These are phyloP conservation scores for Boletus subparvulus DNA, from an alignment of 768 basidiomycete species.

Conservation along the genomic window DNA sequence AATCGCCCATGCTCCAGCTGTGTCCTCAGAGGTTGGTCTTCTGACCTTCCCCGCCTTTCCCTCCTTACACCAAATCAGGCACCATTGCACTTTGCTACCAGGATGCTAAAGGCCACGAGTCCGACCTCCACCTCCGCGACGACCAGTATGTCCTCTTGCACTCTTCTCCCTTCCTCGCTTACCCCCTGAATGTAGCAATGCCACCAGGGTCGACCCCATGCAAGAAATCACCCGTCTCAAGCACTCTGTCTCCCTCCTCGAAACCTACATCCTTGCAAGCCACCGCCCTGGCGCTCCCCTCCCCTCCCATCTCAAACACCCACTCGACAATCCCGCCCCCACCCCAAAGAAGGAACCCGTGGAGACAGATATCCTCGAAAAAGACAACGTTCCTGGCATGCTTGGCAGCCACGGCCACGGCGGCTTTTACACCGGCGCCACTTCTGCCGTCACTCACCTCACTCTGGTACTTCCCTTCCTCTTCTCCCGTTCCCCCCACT, in stretches of 20 bases:
- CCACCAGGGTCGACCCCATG: constrained; percentile 37
- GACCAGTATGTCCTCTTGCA: constrained; percentile 35
- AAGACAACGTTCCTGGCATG: constrained; percentile 58
- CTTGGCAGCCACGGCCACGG: constrained; percentile 63
- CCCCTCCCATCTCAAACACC: constrained; percentile 29
- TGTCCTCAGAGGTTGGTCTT: constrained; percentile 67
- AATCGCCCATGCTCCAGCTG: constrained; percentile 89
- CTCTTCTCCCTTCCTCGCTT: constrained; percentile 38
- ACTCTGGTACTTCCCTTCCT: constrained; percentile 45
- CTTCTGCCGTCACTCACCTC: constrained; percentile 70
- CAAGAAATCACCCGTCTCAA: constrained; percentile 42
- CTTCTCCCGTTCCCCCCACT: constrained; percentile 16
- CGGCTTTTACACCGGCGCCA: constrained; percentile 78
- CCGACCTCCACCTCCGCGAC: constrained; percentile 53
- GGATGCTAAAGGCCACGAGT: constrained; percentile 65
- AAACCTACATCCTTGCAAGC: constrained; percentile 35
- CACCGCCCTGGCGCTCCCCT: constrained; percentile 24
- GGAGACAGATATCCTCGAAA: constrained; percentile 47
- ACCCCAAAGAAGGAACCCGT: constrained; percentile 54
- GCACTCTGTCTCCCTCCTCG: constrained; percentile 41
- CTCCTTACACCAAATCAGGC: constrained; percentile 43
- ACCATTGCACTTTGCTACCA: constrained; percentile 82
- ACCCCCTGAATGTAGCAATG: constrained; percentile 29
- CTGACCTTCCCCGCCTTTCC: constrained; percentile 4
- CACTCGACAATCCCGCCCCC: constrained; percentile 28